Evolutionary conservation across 306 rosid genomes (phyloP).

Genomic region (Trifolium fragiferum): DNA sequence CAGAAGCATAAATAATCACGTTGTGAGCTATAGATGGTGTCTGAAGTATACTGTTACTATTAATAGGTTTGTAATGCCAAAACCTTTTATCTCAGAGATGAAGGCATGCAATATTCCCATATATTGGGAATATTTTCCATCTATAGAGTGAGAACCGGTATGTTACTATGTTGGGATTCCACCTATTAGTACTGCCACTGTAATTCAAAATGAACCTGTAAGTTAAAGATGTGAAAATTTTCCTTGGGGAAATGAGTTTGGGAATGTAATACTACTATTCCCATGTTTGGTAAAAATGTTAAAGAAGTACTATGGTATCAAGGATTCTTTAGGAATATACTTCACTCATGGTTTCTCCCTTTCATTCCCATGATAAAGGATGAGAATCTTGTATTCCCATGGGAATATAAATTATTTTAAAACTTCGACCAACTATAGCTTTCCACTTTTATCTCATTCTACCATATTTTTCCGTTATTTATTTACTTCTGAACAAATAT

Average conservation of each 20-base stretch:
- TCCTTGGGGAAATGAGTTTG: neutral
- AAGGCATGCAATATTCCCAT: neutral
- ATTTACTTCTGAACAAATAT: neutral
- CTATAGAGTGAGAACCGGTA: neutral
- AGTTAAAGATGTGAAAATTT: neutral
- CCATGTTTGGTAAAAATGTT: neutral
- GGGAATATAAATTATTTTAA: slow-evolving; percentile 9
- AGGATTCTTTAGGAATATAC: slow-evolving; percentile 4
- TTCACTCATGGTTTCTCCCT: neutral
- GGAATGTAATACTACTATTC: neutral
- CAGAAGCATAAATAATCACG: neutral
- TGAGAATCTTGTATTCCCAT: neutral
- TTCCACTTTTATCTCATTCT: slow-evolving; percentile 17
- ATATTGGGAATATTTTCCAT: neutral
- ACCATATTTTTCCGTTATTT: neutral
- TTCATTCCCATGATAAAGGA: neutral
- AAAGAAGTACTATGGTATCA: neutral
- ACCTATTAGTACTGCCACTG: neutral
- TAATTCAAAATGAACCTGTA: neutral
- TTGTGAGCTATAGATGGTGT: neutral
- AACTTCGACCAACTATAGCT: neutral
- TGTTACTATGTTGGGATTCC: neutral
- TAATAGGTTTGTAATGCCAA: no score
- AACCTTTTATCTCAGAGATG: no score
- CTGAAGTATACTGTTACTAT: no score